Evolutionary conservation across 2,329 filamentous ascomycete species (phyloP), one percentile per base, ranked within the genome.

Genomic region (Nothophoma quercina): DNA sequence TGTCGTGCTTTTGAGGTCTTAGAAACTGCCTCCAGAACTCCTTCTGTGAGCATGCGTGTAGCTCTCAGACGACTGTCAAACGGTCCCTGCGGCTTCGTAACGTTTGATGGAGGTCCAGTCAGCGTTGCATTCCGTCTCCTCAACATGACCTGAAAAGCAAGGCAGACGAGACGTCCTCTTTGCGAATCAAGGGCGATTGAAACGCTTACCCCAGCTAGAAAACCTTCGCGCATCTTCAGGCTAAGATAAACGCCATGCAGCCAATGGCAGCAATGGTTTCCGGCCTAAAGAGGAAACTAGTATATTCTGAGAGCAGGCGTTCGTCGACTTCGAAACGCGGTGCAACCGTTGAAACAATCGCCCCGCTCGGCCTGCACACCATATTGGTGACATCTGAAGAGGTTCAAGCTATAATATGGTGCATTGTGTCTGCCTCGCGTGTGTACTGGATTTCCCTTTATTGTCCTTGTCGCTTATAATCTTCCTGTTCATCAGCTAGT

Each of bases 331-430:
- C 63, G 63, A 65, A 65, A 65, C 63, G 35, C 30, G 28, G 38
- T 56, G 51, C 53, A 53, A 38, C 45, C 39, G 55, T 60, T 33
- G 60, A 65, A 65, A 64, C 61, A 57, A 49, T 42, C 55, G 53
- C 35, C 45, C 49, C 55, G 50, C 47, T 44, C 40, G 36, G 22
- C 32, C 40, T 39, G 50, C 47, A 47, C 56, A 54, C 34, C 29
- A 35, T 36, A 30, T 32, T 30, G 28, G 39, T 46, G 30, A 47
- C 44, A 45, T 44, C 40, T 36, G 35, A 38, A 39, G 26, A 18
- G 25, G 10, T 10, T 35, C 32, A 18, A 32, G 44, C 29, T 63
- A 66, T 63, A 65, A 57, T 21, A 58, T 43, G 48, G 44, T 30
- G 28, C 33, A 28, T 21, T 57, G 50, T 49, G 41, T 49, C 40